These are phyloP conservation scores for Biancaea sappan DNA, from an alignment of 306 rosid genomes.

Conservation along the genomic window DNA sequence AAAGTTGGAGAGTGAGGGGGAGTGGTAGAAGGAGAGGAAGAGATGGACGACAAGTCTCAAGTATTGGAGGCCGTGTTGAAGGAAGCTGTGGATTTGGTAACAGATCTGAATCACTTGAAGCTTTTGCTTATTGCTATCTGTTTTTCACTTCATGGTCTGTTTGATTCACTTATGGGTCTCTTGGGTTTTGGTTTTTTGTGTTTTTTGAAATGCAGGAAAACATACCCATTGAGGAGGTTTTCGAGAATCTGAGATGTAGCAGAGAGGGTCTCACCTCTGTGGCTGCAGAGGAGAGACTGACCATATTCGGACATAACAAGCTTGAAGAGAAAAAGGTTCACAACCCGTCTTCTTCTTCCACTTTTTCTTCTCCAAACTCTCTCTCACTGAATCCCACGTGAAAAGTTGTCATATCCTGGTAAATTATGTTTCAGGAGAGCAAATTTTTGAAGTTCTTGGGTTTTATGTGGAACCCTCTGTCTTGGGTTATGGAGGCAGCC, in stretches of 20 bases:
- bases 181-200: conserved; percentile 1
- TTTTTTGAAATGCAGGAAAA: conserved; percentile 71
- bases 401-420: conserved; percentile 5
- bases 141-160: not conserved
- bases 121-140: conserved; percentile 21
- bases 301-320: conserved; percentile 91
- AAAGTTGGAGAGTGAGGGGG: conserved; percentile 35
- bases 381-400: not conserved
- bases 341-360: not conserved
- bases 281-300: conserved; percentile 88
- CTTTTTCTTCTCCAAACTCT: not conserved
- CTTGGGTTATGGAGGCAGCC: conserved; percentile 99
- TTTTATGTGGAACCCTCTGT: conserved; percentile 99
- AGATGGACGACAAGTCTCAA: conserved; percentile 77
- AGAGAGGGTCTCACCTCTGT: conserved; percentile 81
- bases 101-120: conserved; percentile 57
- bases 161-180: conserved; percentile 25
- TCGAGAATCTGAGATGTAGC: conserved; percentile 97
- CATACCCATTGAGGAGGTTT: conserved; percentile 93
- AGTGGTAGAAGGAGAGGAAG: not conserved
- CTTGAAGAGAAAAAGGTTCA: conserved; percentile 88
- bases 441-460: conserved; percentile 89
- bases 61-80: conserved; percentile 90
- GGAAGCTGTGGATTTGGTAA: conserved; percentile 98
- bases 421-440: conserved; percentile 73